Conservation (phyloP, 768 basidiomycete species). For the Postia placenta region DNA sequence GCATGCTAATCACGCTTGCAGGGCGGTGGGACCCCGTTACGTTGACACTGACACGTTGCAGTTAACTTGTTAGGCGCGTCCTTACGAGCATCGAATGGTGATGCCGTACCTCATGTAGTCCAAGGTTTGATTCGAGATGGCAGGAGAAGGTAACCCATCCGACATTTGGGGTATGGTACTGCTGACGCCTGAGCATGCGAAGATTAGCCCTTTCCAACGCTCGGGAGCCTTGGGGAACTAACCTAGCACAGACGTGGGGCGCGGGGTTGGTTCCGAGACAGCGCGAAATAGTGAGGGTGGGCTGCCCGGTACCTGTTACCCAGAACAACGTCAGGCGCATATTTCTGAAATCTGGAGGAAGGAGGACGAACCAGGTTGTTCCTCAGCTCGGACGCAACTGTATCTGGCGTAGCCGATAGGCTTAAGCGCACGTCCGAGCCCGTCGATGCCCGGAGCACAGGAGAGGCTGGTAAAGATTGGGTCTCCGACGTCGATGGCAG, state of each 20-base stretch:
- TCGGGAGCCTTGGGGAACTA: neutral
- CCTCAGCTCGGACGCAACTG: neutral
- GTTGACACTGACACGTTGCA: neutral
- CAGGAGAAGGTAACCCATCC: neutral
- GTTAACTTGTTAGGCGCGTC: too few species aligned
- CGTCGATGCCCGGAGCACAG: neutral
- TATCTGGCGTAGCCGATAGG: neutral
- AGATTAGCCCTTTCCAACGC: too few species aligned
- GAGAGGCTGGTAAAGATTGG: neutral
- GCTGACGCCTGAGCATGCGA: too few species aligned
- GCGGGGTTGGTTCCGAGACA: slow-evolving; percentile 11
- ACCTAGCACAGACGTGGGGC: slow-evolving; percentile 9
- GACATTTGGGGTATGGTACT: neutral
- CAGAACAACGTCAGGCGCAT: too few species aligned
- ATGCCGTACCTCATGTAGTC: slow-evolving; percentile 7
- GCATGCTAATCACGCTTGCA: neutral
- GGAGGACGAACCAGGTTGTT: neutral
- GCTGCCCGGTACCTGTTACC: too few species aligned
- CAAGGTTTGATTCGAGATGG: neutral
- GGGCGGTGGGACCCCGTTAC: neutral
- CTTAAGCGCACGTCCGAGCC: neutral
- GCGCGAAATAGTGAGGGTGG: slow-evolving; percentile 10
- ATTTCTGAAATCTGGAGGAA: neutral
- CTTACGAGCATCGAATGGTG: neutral
- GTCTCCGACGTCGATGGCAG: neutral